These are phyloP conservation scores for Mycosphaerella arachidis DNA, from an alignment of 2,329 filamentous ascomycete species.

Conservation along the genomic window DNA sequence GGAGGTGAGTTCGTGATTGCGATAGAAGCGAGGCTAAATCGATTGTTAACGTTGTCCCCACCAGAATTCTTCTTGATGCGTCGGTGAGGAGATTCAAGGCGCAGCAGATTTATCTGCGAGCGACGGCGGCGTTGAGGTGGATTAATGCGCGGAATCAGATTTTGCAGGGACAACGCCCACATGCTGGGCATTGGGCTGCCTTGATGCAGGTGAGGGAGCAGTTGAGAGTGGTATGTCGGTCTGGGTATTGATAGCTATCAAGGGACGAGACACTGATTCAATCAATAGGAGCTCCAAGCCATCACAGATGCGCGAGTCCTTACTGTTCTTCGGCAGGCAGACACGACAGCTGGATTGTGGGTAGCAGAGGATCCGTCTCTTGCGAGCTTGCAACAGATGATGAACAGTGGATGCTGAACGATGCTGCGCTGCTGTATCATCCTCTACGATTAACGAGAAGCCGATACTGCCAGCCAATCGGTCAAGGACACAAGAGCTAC, in stretches of 20 bases:
- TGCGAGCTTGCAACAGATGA: slow-evolving; percentile 26
- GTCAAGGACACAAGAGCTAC: background rate
- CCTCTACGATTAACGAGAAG: background rate
- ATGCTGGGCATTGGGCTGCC: slow-evolving; percentile 44
- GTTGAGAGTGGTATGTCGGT: slow-evolving; percentile 38
- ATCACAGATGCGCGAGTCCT: slow-evolving; percentile 56
- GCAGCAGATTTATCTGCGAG: slow-evolving; percentile 57
- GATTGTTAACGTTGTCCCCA: no score
- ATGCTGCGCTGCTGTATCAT: background rate
- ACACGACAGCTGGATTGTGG: slow-evolving; percentile 57
- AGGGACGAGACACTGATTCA: background rate
- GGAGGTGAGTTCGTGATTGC: slow-evolving; percentile 40
- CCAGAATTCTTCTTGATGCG: slow-evolving; percentile 57
- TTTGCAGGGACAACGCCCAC: slow-evolving; percentile 48
- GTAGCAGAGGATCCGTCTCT: slow-evolving; percentile 57
- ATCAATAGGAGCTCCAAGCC: slow-evolving; percentile 49
- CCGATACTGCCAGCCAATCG: background rate
- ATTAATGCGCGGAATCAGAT: slow-evolving; percentile 50
- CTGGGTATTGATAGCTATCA: background rate
- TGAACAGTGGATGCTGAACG: background rate
- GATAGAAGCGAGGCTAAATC: background rate
- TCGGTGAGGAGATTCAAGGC: slow-evolving; percentile 58
- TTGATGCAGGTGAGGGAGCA: slow-evolving; percentile 47
- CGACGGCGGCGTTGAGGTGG: slow-evolving; percentile 57
- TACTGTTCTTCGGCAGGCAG: slow-evolving; percentile 51